Conservation (phyloP, 1,284 basidiomycete species). For the Leccinum huronense region DNA sequence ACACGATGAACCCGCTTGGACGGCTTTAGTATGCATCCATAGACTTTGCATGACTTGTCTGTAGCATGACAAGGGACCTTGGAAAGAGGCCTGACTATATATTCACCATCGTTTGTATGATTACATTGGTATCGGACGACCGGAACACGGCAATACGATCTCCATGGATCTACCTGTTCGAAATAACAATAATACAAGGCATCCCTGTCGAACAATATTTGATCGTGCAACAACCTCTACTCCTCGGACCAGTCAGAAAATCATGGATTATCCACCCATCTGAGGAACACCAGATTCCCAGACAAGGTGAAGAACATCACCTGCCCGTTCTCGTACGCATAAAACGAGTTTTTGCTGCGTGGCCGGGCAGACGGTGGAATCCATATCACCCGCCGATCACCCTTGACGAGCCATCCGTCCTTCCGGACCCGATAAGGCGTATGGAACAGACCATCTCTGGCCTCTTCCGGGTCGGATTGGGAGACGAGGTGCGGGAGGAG, state of each 20-base stretch:
- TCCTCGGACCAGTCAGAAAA: background rate
- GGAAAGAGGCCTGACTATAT: background rate
- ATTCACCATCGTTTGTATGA: background rate
- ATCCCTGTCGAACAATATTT: background rate
- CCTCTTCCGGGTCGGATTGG: slow-evolving; percentile 14
- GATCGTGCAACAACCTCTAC: background rate
- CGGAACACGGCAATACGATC: no score
- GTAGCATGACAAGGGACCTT: background rate
- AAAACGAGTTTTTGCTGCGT: slow-evolving; percentile 15
- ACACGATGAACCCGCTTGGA: background rate
- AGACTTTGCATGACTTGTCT: background rate
- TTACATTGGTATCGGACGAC: no score
- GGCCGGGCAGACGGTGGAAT: slow-evolving; percentile 11
- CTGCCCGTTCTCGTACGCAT: slow-evolving; percentile 13
- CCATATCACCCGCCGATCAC: slow-evolving; percentile 21
- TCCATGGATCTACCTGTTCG: no score
- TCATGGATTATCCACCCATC: slow-evolving; percentile 4
- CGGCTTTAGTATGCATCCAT: background rate
- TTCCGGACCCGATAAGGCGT: slow-evolving; percentile 22
- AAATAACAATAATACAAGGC: no score
- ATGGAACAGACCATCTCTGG: slow-evolving; percentile 8
- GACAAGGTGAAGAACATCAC: background rate
- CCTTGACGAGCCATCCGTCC: slow-evolving; percentile 26
- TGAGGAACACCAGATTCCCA: background rate
- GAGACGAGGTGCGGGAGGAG: slow-evolving; percentile 12